phyloP scores from a whole-genome alignment of 495 filamentous ascomycete genomes.

The Penicillium parvum region DNA sequence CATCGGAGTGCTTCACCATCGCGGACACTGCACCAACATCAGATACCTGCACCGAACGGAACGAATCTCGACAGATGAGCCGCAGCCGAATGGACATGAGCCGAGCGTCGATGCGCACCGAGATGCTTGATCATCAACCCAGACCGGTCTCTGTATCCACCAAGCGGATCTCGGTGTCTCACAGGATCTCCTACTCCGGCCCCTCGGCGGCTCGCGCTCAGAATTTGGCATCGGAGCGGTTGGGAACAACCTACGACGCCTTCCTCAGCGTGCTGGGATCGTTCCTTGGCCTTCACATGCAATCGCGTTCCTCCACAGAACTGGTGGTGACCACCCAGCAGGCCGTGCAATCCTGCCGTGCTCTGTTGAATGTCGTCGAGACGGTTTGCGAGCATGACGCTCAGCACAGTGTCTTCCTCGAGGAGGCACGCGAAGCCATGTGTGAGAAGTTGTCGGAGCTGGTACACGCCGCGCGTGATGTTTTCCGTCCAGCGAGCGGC shows the following conservation, averaged over 20 bases:
- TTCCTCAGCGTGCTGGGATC: constrained; percentile 86
- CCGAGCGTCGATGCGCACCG: constrained; percentile 35
- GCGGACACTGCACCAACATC: constrained; percentile 15
- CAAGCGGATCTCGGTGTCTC: constrained; percentile 53
- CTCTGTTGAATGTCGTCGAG: constrained; percentile 75
- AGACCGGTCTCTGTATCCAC: constrained; percentile 34
- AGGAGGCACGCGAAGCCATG: constrained; percentile 71
- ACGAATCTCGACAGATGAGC: constrained; percentile 34
- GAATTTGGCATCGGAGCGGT: constrained; percentile 60
- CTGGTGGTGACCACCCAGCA: constrained; percentile 72
- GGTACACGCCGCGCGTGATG: constrained; percentile 71
- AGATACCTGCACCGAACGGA: constrained; percentile 26
- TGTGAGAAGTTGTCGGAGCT: constrained; percentile 73
- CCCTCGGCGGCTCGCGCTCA: constrained; percentile 42
- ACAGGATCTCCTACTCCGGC: constrained; percentile 50
- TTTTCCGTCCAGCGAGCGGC: constrained; percentile 57
- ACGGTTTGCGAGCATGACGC: constrained; percentile 74
- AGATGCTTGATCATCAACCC: constrained; percentile 29
- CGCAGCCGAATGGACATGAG: constrained; percentile 38
- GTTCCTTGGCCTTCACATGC: constrained; percentile 87
- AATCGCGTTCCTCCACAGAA: constrained; percentile 81
- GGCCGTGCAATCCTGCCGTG: constrained; percentile 74
- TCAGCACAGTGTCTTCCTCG: constrained; percentile 57
- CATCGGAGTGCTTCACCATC: constrained; percentile 50
- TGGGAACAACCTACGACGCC: constrained; percentile 73